Evolutionary conservation across 2,329 filamentous ascomycete species (phyloP).

Genomic region (Verticillium zaregamsianum): DNA sequence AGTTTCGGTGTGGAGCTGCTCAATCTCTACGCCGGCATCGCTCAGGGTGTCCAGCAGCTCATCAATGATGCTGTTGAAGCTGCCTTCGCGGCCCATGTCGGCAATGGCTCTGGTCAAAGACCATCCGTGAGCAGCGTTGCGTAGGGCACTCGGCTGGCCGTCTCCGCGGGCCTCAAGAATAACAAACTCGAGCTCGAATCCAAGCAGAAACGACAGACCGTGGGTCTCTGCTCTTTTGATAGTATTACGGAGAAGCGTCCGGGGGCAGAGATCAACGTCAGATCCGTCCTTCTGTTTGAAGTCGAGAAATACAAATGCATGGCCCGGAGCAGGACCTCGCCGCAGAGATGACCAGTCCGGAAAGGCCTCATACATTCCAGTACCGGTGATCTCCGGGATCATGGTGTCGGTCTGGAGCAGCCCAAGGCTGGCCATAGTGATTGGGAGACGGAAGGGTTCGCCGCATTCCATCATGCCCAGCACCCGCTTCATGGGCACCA

Average conservation of each 20-base stretch:
- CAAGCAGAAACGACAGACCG: conserved; percentile 59
- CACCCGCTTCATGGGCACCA: conserved; percentile 56
- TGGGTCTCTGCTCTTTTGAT: conserved; percentile 46
- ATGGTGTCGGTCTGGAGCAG: conserved; percentile 64
- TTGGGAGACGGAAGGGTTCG: conserved; percentile 45
- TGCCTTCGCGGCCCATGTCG: not conserved
- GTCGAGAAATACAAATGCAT: conserved; percentile 63
- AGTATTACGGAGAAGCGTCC: conserved; percentile 54
- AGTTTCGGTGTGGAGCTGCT: conserved; percentile 72
- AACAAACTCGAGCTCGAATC: conserved; percentile 79
- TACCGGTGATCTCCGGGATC: conserved; percentile 48
- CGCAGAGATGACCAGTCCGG: conserved; percentile 63
- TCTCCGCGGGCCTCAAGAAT: conserved; percentile 52
- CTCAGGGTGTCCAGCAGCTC: conserved; percentile 36
- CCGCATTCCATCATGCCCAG: conserved; percentile 37
- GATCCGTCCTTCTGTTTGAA: conserved; percentile 56
- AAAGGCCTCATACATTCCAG: conserved; percentile 62
- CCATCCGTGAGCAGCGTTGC: conserved; percentile 66
- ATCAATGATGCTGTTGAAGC: conserved; percentile 49
- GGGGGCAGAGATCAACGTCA: conserved; percentile 55
- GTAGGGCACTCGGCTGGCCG: conserved; percentile 31
- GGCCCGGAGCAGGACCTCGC: conserved; percentile 51
- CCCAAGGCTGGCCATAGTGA: conserved; percentile 61
- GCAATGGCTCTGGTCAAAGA: conserved; percentile 51
- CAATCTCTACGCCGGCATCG: conserved; percentile 57